These are phyloP conservation scores for Xylariaceae sp. DNA, from an alignment of 2,329 filamentous ascomycete genomes.

Conservation along the genomic window DNA sequence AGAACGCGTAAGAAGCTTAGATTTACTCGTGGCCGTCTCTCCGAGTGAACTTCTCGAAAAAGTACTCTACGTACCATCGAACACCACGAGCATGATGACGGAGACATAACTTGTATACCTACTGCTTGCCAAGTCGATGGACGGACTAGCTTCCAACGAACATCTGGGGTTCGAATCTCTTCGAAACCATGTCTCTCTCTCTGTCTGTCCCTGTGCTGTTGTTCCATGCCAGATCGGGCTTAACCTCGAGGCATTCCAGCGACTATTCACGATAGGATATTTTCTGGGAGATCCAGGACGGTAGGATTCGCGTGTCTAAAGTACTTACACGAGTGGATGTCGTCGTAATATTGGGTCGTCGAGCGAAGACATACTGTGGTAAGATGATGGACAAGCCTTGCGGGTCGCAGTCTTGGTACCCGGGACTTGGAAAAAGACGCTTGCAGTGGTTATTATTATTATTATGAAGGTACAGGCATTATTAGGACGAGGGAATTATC, in stretches of 20 bases:
- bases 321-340: background rate
- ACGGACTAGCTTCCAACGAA: constrained; percentile 4
- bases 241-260: constrained; percentile 16
- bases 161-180: constrained; percentile 2
- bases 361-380: constrained; percentile 1
- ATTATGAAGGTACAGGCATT: background rate
- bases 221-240: constrained; percentile 14
- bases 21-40: background rate
- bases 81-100: constrained; percentile 12
- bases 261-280: constrained; percentile 7
- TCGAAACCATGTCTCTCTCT: constrained; percentile 8
- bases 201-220: constrained; percentile 12
- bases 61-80: background rate
- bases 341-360: background rate
- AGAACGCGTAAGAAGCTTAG: constrained; percentile 3
- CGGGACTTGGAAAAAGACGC: constrained; percentile 1
- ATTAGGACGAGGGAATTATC: constrained; percentile 5
- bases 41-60: background rate
- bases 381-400: constrained; percentile 6
- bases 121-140: background rate
- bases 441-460: constrained; percentile 3
- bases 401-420: background rate
- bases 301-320: constrained; percentile 7
- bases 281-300: constrained; percentile 16
- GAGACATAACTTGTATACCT: constrained; percentile 5